phyloP scores from a whole-genome alignment of 768 basidiomycete species.

The Rhodotorula babjevae region DNA sequence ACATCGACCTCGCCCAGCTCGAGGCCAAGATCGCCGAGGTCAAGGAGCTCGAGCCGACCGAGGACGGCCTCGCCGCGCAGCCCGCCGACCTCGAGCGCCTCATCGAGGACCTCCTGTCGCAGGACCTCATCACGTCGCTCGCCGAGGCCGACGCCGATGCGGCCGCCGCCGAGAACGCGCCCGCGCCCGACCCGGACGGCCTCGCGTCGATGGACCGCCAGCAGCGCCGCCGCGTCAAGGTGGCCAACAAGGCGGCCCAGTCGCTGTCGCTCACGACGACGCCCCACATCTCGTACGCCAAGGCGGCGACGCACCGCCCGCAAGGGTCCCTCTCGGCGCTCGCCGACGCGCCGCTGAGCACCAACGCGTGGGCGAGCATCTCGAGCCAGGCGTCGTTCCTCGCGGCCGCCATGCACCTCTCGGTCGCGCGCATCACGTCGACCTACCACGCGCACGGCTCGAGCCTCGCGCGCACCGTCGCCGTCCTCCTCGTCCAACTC shows the following conservation, averaged over 20 bases:
- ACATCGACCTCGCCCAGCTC: conserved; percentile 19
- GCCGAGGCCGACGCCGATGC: conserved; percentile 16
- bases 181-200: background rate
- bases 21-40: conserved; percentile 14
- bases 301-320: background rate
- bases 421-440: conserved; percentile 13
- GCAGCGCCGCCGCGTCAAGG: conserved; percentile 22
- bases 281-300: background rate
- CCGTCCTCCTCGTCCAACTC: conserved; percentile 21
- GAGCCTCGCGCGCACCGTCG: conserved; percentile 23
- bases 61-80: background rate
- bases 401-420: conserved; percentile 21
- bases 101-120: conserved; percentile 34
- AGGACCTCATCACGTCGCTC: conserved; percentile 25
- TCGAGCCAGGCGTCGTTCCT: conserved; percentile 27
- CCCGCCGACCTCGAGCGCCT: conserved; percentile 26
- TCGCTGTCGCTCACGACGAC: conserved; percentile 36
- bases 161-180: conserved; percentile 1
- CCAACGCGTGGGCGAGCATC: conserved; percentile 33
- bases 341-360: conserved; percentile 1
- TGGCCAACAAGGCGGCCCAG: conserved; percentile 9
- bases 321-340: background rate
- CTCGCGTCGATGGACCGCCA: background rate
- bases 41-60: background rate
- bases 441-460: conserved; percentile 15